phyloP scores from a whole-genome alignment of 176 grass and related monocot species.

The Eleusine coracana region DNA sequence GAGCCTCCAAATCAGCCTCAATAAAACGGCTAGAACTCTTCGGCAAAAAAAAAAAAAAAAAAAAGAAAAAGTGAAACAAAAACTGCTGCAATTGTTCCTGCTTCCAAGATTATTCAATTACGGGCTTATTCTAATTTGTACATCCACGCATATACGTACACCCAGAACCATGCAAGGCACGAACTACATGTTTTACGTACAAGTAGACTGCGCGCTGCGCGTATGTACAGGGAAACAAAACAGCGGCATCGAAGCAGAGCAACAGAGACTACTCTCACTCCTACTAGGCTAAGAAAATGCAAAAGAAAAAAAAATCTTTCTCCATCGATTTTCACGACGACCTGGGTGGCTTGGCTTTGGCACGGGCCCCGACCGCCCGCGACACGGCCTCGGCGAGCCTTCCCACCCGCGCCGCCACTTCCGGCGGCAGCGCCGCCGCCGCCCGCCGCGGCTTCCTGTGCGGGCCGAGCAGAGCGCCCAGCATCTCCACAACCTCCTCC shows the following conservation, averaged over 20 bases:
- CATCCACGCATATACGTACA: neutral
- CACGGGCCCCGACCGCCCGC: slow-evolving; percentile 40
- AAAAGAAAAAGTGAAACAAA: too few species aligned
- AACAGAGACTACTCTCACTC: neutral
- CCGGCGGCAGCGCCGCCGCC: slow-evolving; percentile 56
- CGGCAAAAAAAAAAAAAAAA: too few species aligned
- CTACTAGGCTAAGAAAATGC: too few species aligned
- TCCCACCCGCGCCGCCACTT: slow-evolving; percentile 56
- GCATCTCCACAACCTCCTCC: slow-evolving; percentile 73
- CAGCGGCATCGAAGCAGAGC: neutral
- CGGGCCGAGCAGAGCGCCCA: slow-evolving; percentile 44
- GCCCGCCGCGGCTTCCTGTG: slow-evolving; percentile 39
- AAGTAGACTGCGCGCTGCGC: neutral
- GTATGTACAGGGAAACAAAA: neutral
- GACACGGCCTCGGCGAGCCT: slow-evolving; percentile 63
- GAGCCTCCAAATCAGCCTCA: too few species aligned
- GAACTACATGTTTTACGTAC: neutral
- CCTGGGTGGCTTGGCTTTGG: slow-evolving; percentile 25
- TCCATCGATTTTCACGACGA: slow-evolving; percentile 31
- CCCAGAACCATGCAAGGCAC: neutral
- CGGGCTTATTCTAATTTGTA: neutral
- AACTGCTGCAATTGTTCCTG: too few species aligned
- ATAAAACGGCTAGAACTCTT: too few species aligned
- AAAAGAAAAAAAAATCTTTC: neutral
- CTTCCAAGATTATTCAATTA: too few species aligned